Conservation (phyloP, 2,329 filamentous ascomycete genomes). For the Didymella glomerata region DNA sequence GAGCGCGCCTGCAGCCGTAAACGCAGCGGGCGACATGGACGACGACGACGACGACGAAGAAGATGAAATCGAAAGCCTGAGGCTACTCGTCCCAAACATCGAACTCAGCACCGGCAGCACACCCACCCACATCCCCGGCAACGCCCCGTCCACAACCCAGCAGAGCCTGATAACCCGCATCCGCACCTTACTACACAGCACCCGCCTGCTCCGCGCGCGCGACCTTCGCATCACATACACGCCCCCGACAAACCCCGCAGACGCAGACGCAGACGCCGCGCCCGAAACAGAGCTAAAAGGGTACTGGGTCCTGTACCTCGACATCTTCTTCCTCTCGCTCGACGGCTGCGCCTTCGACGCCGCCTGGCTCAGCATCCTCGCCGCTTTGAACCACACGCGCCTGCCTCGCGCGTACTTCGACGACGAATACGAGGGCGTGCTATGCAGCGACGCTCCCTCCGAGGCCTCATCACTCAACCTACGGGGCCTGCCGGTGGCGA, state of each 20-base stretch:
- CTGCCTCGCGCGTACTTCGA: constrained; percentile 86
- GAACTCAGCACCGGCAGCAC: constrained; percentile 91
- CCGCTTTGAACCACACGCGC: constrained; percentile 79
- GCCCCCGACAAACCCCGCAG: constrained; percentile 54
- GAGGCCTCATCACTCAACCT: constrained; percentile 67
- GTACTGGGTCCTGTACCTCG: constrained; percentile 95
- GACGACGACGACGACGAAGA: constrained; percentile 33
- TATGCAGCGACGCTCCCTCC: constrained; percentile 72
- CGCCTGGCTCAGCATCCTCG: constrained; percentile 83
- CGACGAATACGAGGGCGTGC: constrained; percentile 76
- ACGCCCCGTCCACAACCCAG: constrained; percentile 78
- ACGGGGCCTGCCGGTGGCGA: constrained; percentile 74
- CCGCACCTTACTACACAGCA: constrained; percentile 76
- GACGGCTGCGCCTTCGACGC: constrained; percentile 93
- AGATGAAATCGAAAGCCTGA: constrained; percentile 59
- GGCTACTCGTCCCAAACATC: constrained; percentile 90
- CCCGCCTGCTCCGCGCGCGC: constrained; percentile 69
- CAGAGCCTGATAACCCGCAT: constrained; percentile 86
- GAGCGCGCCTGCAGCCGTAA: constrained; percentile 38
- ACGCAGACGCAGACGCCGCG: constrained; percentile 59
- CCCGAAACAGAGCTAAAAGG: constrained; percentile 70
- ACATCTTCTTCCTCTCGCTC: constrained; percentile 91
- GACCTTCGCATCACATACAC: constrained; percentile 78
- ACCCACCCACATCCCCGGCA: constrained; percentile 83
- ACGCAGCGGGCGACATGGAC: constrained; percentile 5